phyloP scores from a whole-genome alignment of 805 yeast genomes.

The Lachancea quebecensis region DNA sequence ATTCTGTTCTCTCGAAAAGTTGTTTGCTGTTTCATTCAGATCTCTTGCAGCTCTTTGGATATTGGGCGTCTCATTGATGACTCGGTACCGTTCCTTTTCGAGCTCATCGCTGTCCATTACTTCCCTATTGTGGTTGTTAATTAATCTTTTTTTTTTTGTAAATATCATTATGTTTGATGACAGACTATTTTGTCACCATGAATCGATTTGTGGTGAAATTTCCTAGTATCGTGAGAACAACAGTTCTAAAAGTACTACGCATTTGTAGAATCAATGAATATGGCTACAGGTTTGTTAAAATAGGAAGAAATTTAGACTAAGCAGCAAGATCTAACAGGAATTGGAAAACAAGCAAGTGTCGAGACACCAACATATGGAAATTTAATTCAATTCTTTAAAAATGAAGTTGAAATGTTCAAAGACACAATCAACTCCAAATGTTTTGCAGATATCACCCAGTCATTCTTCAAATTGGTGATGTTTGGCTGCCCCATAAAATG shows the following conservation, averaged over 20 bases:
- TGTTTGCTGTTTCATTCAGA: background rate
- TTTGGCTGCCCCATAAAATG: conserved; percentile 4
- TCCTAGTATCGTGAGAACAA: too few species aligned
- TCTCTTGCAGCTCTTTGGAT: background rate
- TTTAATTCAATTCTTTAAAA: background rate
- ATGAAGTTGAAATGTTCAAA: background rate
- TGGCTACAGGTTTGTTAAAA: too few species aligned
- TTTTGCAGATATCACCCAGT: background rate
- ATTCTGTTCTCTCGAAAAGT: background rate
- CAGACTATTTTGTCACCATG: background rate
- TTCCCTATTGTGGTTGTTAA: background rate
- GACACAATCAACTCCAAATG: background rate
- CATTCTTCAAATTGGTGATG: conserved; percentile 6
- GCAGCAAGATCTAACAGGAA: too few species aligned
- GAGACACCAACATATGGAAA: background rate
- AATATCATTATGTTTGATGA: background rate
- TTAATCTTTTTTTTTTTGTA: background rate
- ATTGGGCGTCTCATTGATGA: conserved; percentile 4
- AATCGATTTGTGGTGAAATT: too few species aligned
- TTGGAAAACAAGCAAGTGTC: background rate
- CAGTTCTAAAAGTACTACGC: too few species aligned
- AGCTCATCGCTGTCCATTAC: conserved; percentile 6
- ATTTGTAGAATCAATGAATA: too few species aligned
- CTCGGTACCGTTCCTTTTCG: conserved; percentile 4
- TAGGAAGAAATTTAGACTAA: too few species aligned